Base-by-base conservation (phyloP, 169 alveolate genomes). In the Eimeria nieschulzi region DNA sequence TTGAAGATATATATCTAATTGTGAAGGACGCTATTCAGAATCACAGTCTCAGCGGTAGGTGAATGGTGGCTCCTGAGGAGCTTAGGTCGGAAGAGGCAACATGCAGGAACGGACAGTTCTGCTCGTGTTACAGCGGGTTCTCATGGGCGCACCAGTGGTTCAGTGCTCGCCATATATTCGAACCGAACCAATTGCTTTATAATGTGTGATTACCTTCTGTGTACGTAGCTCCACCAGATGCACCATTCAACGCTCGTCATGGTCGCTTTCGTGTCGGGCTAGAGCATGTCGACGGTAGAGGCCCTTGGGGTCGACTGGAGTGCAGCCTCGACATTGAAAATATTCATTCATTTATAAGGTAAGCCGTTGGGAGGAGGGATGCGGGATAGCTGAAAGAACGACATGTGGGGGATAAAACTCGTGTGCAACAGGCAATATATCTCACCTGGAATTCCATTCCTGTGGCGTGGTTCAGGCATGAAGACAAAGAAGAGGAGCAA, bases 241-340 rank as follows among this genome's bases (percentile, higher is more conserved):
- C 68, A 19, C 68, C 15, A 1, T 59, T 12, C 68, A 15, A 1
- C 5, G 68, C 56, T 21, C 83, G 61, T 15, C 83, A 63, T 23
- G 13, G 79, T 2, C 91, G 94, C 8, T 91, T 91, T 46, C 84
- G 94, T 56, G 87, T 91, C n/a, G 94, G 91, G 9, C 73, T 91
- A 6, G 94, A 91, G 66, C 85, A 83, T 79, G 92, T 91, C 66
- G 94, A 91, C 61, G 94, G 94, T 3, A 79, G 94, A 12, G 94
- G 94, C 63, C 94, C 94, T 9, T 91, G 94, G 94, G 94, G 94
- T 5, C 87, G 94, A 2, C 70, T 91, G 55, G 94, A 91, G 66
- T 91, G 94, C 63, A 75, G 73, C 15, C 78, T 91, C 56, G 94
- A 91, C 61, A 83, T 71, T 51, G 54, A 68, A 54, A 72, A 86